A percentile compares a stretch with the other conserved stretches of the same genome.
Evolutionary conservation across 805 yeast species (phyloP).

Genomic region (Jamesozyma rosinii): DNA sequence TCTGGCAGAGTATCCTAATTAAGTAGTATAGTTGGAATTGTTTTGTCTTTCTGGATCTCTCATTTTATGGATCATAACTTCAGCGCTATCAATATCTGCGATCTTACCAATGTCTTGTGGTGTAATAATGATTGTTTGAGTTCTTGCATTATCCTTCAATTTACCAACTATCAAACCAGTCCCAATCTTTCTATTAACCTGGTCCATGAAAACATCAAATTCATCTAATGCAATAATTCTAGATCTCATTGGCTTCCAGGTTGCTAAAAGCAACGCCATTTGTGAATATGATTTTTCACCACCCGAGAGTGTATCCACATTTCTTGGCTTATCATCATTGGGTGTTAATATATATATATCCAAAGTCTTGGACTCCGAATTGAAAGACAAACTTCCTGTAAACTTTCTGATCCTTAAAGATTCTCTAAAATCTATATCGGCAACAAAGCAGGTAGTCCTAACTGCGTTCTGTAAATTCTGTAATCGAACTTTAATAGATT

Average conservation of each 20-base stretch:
- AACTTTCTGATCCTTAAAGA: conserved; percentile 62
- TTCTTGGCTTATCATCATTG: conserved; percentile 48
- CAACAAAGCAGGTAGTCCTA: conserved; percentile 37
- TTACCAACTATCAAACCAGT: conserved; percentile 64
- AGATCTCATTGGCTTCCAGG: conserved; percentile 90
- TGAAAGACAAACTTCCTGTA: conserved; percentile 61
- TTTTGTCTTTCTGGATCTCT: conserved; percentile 33
- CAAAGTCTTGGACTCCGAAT: conserved; percentile 42
- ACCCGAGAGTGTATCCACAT: conserved; percentile 81
- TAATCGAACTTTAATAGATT: conserved; percentile 37
- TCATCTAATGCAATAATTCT: conserved; percentile 87
- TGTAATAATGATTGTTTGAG: conserved; percentile 87
- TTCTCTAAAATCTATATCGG: conserved; percentile 47
- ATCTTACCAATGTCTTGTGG: conserved; percentile 75
- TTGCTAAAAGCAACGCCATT: conserved; percentile 73
- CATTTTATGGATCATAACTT: conserved; percentile 57
- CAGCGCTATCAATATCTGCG: conserved; percentile 52
- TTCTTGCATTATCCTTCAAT: conserved; percentile 46
- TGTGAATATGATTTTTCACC: conserved; percentile 96
- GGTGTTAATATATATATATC: conserved; percentile 54
- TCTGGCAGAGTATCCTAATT: neutral
- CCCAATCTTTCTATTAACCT: conserved; percentile 74
- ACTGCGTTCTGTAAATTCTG: conserved; percentile 35
- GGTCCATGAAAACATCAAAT: conserved; percentile 96
- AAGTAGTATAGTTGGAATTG: conserved; percentile 14